Conservation (phyloP, 2,329 filamentous ascomycete species). For the Epichloe festucae region DNA sequence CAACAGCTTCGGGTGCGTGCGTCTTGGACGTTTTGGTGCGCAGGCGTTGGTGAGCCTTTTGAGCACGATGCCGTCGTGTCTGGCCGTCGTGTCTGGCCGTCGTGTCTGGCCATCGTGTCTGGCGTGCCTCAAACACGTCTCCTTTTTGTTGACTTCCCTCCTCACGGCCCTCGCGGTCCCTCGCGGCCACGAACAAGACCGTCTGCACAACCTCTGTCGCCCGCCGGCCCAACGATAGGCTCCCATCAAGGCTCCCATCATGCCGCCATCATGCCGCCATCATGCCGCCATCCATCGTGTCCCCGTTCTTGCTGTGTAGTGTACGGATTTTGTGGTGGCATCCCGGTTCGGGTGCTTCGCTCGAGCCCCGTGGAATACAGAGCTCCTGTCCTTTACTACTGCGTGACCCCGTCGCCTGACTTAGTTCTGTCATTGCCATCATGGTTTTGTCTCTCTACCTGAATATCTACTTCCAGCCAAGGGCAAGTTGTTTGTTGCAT, state of each 20-base stretch:
- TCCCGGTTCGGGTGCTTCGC: background rate
- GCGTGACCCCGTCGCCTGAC: background rate
- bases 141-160: background rate
- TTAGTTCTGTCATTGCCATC: background rate
- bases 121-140: background rate
- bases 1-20: constrained; percentile 2
- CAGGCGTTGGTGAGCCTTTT: background rate
- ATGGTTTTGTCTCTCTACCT: background rate
- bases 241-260: background rate
- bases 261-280: background rate
- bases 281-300: background rate
- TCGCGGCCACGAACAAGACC: background rate
- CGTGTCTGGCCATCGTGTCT: background rate
- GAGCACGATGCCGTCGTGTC: background rate
- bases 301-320: background rate
- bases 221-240: background rate
- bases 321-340: background rate
- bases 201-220: background rate
- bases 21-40: background rate
- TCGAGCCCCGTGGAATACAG: background rate
- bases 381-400: background rate
- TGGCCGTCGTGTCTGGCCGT: too few relatives aligned
- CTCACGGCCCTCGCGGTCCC: too few relatives aligned
- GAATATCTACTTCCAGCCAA: background rate
- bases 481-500: background rate